Evolutionary conservation across 2,329 filamentous ascomycete genomes (phyloP).

Genomic region (Pseudonectria foliicola): DNA sequence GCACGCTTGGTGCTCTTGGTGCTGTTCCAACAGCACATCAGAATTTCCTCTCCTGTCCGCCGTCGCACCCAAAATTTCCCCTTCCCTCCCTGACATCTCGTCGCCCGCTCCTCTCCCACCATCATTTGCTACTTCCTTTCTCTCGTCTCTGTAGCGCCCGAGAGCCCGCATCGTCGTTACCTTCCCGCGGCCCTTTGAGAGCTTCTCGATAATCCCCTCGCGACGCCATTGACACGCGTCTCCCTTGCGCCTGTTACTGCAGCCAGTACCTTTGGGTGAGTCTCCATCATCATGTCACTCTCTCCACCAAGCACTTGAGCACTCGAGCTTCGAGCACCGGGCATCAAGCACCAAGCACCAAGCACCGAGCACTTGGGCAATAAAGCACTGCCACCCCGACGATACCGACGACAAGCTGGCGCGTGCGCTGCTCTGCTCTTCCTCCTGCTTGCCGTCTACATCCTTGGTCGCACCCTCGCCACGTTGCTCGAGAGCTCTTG

Average conservation of each 20-base stretch:
- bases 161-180: slow-evolving; percentile 17
- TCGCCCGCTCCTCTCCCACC: slow-evolving; percentile 21
- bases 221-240: slow-evolving; percentile 30
- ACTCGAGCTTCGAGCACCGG: no score
- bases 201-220: slow-evolving; percentile 22
- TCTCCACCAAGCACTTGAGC: slow-evolving; percentile 7
- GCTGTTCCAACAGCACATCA: slow-evolving; percentile 26
- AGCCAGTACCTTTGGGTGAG: slow-evolving; percentile 21
- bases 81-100: slow-evolving; percentile 17
- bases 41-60: slow-evolving; percentile 23
- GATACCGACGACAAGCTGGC: no score
- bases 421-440: no score
- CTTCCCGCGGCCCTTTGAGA: slow-evolving; percentile 13
- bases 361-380: no score
- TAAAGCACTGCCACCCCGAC: no score
- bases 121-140: slow-evolving; percentile 33
- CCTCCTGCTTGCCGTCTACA: not conserved
- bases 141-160: slow-evolving; percentile 20
- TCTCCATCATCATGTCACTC: slow-evolving; percentile 17
- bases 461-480: not conserved
- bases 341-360: no score
- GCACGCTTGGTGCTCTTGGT: no score
- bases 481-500: slow-evolving; percentile 1
- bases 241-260: slow-evolving; percentile 13
- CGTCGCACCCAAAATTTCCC: slow-evolving; percentile 25